Base-by-base conservation (phyloP, 2,329 filamentous ascomycete species). In the Ceratocystis cacaofunesta region DNA sequence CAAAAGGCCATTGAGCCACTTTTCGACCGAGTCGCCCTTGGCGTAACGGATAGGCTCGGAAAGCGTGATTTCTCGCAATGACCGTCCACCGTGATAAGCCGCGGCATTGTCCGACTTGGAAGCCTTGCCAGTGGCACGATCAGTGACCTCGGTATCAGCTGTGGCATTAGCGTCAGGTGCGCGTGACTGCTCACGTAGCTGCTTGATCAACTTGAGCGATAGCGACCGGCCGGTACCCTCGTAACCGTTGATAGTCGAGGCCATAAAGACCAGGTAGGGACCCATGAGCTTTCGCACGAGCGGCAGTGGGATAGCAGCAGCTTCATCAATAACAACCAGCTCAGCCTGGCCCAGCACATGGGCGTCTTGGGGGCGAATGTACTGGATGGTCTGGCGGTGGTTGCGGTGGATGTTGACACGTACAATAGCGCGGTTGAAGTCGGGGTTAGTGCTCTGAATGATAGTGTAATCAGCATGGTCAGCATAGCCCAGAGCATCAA, bases 341-440 rank as follows among this genome's bases (percentile, higher is more conserved):
- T 99, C 94, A 3, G 94, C 94, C 75, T 99, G 94, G 30, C 94
- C 94, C 1, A 99, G 79, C 22, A 95, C 90, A 73, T 99, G 92
- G 1, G 92, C 87, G 76, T 99, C 94, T 75, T 99, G 91, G 0
- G 94, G 95, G 70, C 95, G 88, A 69, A 99, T 96, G 74, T 99
- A 99, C 75, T 99, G 94, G 61, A 99, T 99, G 0, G 94, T 97
- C 76, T 99, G 94, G 57, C 94, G 85, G 77, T 99, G 94, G 71
- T 95, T 87, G 69, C 92, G 82, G 77, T 97, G 91, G 61, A 99
- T 86, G 76, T 99, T 97, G 69, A 99, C 94, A 63, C 94, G 83
- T 22, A 99, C 94, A 72, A 99, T 95, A 2, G 94, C 94, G 78
- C 99, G 99, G 80, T 97, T 96, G 79, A 97, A 96, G 70, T 96